Evolutionary conservation across 768 basidiomycete species (phyloP).

Genomic region (Panellus pusillus): DNA sequence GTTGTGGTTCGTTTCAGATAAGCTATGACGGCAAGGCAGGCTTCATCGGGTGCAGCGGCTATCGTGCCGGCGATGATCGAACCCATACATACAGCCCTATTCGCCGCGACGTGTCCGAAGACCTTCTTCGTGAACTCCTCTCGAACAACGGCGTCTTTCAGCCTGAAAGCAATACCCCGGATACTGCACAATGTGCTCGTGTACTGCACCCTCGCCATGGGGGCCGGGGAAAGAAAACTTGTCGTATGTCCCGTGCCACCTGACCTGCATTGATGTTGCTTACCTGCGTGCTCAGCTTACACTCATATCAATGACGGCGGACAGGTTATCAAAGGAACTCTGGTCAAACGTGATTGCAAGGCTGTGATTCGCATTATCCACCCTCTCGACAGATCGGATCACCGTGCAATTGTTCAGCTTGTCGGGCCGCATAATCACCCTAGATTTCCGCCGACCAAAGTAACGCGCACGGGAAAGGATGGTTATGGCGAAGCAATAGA

Average conservation of each 20-base stretch:
- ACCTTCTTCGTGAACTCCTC: constrained; percentile 1
- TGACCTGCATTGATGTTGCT: background rate
- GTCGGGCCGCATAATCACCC: constrained; percentile 18
- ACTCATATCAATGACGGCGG: constrained; percentile 9
- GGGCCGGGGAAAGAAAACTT: constrained; percentile 1
- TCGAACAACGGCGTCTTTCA: constrained; percentile 7
- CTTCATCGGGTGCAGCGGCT: constrained; percentile 12
- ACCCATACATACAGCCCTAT: constrained; percentile 7
- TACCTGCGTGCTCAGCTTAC: no score
- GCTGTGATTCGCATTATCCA: constrained; percentile 14
- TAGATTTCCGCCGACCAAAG: constrained; percentile 7
- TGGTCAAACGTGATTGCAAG: constrained; percentile 10
- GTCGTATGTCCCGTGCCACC: background rate
- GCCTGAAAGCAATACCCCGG: background rate
- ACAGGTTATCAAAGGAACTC: constrained; percentile 8
- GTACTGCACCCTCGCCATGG: constrained; percentile 4
- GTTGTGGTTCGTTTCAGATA: background rate
- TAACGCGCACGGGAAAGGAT: constrained; percentile 11
- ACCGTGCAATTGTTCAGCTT: constrained; percentile 14
- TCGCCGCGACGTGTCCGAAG: constrained; percentile 11
- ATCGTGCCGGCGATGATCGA: background rate
- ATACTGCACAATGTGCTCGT: background rate
- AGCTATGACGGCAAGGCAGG: constrained; percentile 9
- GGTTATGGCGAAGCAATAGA: constrained; percentile 1
- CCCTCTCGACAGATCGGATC: constrained; percentile 14